phyloP scores from a whole-genome alignment of 495 filamentous ascomycete species.

The Trichoderma erinaceum region DNA sequence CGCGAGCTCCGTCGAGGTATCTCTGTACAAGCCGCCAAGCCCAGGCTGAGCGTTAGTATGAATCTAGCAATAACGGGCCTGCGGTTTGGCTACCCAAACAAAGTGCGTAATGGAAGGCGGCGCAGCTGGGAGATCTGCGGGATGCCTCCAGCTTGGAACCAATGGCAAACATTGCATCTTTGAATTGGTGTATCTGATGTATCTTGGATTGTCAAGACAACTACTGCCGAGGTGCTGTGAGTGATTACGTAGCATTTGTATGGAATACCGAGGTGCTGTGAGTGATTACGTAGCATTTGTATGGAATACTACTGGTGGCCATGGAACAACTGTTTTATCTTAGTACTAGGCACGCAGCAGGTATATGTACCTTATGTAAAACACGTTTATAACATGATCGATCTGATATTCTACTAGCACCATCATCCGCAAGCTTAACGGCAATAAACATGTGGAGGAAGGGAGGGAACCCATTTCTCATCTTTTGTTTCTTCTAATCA shows the following conservation, averaged over 20 bases:
- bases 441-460: not conserved
- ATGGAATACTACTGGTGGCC: too few relatives aligned
- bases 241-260: too few relatives aligned
- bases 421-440: not conserved
- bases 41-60: not conserved
- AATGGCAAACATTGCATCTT: too few relatives aligned
- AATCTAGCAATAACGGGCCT: not conserved
- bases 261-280: too few relatives aligned
- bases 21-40: not conserved
- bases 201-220: too few relatives aligned
- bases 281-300: too few relatives aligned
- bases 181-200: too few relatives aligned
- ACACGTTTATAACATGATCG: not conserved
- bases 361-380: too few relatives aligned
- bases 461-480: not conserved
- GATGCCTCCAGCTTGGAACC: too few relatives aligned
- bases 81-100: not conserved
- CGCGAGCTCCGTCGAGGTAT: not conserved
- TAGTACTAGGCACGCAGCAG: too few relatives aligned
- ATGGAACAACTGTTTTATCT: too few relatives aligned
- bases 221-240: too few relatives aligned
- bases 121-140: not conserved
- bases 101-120: constrained; percentile 4
- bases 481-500: not conserved
- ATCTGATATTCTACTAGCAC: not conserved